Percentiles rank a stretch among this genome's conserved stretches.
phyloP scores from a whole-genome alignment of 192 early-diverging fungal genomes.

The Entomortierella beljakovae region DNA sequence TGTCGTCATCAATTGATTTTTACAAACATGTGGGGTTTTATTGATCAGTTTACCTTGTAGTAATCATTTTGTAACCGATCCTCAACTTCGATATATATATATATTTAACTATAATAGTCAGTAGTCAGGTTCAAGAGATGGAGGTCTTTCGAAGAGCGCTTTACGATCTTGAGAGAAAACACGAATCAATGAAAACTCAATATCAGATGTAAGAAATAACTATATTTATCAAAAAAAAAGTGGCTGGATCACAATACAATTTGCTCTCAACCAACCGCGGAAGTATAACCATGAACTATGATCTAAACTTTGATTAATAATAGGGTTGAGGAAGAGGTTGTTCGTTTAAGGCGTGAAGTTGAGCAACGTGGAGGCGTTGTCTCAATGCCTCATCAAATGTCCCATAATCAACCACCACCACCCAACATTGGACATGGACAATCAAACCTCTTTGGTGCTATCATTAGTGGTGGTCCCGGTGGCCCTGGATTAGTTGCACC shows the following conservation, averaged over 20 bases:
- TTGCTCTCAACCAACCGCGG: neutral
- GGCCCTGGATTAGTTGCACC: conserved; percentile 60
- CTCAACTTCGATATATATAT: neutral
- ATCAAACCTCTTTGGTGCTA: conserved; percentile 67
- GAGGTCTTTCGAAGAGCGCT: conserved; percentile 80
- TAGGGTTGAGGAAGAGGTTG: conserved; percentile 88
- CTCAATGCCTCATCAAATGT: conserved; percentile 59
- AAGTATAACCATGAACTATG: neutral
- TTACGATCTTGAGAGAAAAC: conserved; percentile 84
- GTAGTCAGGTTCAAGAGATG: conserved; percentile 84
- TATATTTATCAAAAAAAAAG: conserved; percentile 2
- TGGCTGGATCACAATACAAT: neutral
- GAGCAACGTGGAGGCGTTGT: conserved; percentile 76
- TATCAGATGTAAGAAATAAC: conserved; percentile 61
- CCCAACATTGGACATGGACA: conserved; percentile 73
- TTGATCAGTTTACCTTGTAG: no score
- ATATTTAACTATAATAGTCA: conserved; percentile 56
- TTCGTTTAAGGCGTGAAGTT: conserved; percentile 82
- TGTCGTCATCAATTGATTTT: no score
- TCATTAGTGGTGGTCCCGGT: conserved; percentile 62
- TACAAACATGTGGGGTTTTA: no score
- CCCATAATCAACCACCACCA: conserved; percentile 66
- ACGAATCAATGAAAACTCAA: conserved; percentile 80
- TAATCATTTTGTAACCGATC: neutral
- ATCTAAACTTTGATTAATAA: conserved; percentile 1